Percentiles rank a stretch among this genome's conserved stretches.
phyloP scores from a whole-genome alignment of 345 rosid genomes.

The Salix koriyanagi region DNA sequence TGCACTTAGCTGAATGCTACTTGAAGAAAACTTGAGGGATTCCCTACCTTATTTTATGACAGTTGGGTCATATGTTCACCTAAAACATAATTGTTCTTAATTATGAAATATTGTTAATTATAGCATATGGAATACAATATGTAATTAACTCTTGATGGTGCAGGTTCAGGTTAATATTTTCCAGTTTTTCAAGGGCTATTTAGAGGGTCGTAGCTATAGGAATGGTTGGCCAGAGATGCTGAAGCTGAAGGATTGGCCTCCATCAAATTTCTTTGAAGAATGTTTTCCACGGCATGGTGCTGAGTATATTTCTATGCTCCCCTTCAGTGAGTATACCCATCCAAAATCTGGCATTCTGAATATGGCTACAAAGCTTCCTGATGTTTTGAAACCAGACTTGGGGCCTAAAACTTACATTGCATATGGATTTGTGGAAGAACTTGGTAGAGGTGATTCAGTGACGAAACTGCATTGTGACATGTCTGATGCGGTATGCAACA shows the following conservation, averaged over 20 bases:
- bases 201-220: constrained; percentile 39
- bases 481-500: constrained; percentile 50
- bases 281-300: constrained; percentile 56
- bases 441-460: constrained; percentile 58
- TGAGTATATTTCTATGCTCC: constrained; percentile 49
- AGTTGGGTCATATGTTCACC: not conserved
- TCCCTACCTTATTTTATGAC: not conserved
- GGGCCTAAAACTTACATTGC: constrained; percentile 67
- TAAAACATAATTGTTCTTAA: not conserved
- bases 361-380: constrained; percentile 51
- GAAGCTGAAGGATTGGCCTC: constrained; percentile 63
- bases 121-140: not conserved
- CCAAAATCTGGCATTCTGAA: constrained; percentile 47
- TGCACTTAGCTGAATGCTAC: too few species aligned
- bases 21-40: too few species aligned
- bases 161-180: constrained; percentile 51
- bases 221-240: constrained; percentile 54
- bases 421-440: constrained; percentile 43
- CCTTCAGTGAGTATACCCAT: constrained; percentile 47
- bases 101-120: too few species aligned
- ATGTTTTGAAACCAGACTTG: constrained; percentile 51
- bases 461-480: constrained; percentile 55
- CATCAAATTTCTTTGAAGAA: constrained; percentile 48
- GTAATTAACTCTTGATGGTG: not conserved
- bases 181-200: constrained; percentile 52